Base-by-base conservation (phyloP, 139 green algal species). In the Astrephomene gubernaculifera region DNA sequence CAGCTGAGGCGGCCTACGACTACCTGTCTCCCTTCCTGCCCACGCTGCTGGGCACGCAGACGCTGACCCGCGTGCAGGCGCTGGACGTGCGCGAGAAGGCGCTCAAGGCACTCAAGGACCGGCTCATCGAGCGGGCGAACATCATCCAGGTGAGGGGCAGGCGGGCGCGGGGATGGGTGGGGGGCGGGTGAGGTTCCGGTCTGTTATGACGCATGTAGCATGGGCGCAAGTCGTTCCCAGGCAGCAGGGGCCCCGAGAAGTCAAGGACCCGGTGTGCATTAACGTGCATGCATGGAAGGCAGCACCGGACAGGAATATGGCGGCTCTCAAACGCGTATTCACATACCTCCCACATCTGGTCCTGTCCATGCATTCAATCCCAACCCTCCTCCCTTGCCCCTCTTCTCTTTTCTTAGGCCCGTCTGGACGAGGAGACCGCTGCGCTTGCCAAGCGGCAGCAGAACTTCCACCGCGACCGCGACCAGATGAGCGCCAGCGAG, bases 1-100 rank as follows among this genome's bases (percentile, higher is more conserved):
- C 89, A 25, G 87, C 83, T 24, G 89, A 93, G 81, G 86, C 85
- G 1, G 69, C 90, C 19, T 89, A 95, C 78, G 95, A 98, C 86
- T 96, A 95, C 87, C 88, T 98, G 45, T 86, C 71, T 3, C 91
- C 94, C 57, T 98, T 96, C 93, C 85, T 98, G 90, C 95, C 93
- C n/a, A 65, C 90, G n/a, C 87, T 92, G 33, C 89, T 92, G 71
- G 91, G 87, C 41, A 90, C 87, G 39, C 61, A 88, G 49, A 63
- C 69, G 49, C 86, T 97, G 21, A 93, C 91, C 6, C 52, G 90
- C 2, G 82, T 91, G n/a, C 91, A 97, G 88, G 87, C 89, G 3
- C 61, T 94, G 49, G 91, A 88, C 43, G 94, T 96, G 36, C 89
- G 94, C 39, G 94, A 97, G 80, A 91, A 91, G 63, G 94, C 90